Evolutionary conservation across 352 stramenopile genomes (phyloP), one percentile per base, ranked within the genome.

Genomic region (Phytophthora sp.): DNA sequence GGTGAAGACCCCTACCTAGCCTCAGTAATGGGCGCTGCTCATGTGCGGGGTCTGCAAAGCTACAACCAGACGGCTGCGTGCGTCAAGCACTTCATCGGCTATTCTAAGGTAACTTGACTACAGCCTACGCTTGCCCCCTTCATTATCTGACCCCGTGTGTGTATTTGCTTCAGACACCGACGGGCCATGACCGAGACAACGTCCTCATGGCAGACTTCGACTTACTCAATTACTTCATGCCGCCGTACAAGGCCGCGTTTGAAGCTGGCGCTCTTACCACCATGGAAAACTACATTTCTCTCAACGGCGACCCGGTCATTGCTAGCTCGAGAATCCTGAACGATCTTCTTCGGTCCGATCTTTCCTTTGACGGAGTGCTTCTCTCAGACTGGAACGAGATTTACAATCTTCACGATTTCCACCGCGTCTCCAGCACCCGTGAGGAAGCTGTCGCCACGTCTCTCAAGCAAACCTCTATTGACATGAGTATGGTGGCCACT

Each of bases 241-340:
- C 84, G 13, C 80, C 88, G 0, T 97, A 89, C 46, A 62, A 85
- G 18, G 79, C 84, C 5, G 87, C 85, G 1, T 73, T 93, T 9
- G 63, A 89, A 2, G 81, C 92, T n/a, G 82, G 79, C 0, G 82
- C 80, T 5, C 63, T 92, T 49, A 87, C 91, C 0, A 76, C 88
- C 1, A 98, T 98, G 94, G 91, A 97, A 63, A 92, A 63, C 43
- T 98, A 98, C 78, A 92, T 87, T 31, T 92, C 95, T 44, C 44
- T 96, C 20, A 96, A 96, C 53, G 88, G 89, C 20, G 76, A 97
- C 7, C 93, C 93, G 0, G 84, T 97, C 12, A 74, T 95, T 7
- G 74, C 76, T 5, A 97, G 88, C 38, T 66, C 72, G 11, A 77
- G 80, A 28, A 80, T 91, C 39, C 58, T 97, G 8, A 61, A 79